Evolutionary conservation across 176 grass and related monocot genomes (phyloP).

Genomic region (Cocos nucifera): DNA sequence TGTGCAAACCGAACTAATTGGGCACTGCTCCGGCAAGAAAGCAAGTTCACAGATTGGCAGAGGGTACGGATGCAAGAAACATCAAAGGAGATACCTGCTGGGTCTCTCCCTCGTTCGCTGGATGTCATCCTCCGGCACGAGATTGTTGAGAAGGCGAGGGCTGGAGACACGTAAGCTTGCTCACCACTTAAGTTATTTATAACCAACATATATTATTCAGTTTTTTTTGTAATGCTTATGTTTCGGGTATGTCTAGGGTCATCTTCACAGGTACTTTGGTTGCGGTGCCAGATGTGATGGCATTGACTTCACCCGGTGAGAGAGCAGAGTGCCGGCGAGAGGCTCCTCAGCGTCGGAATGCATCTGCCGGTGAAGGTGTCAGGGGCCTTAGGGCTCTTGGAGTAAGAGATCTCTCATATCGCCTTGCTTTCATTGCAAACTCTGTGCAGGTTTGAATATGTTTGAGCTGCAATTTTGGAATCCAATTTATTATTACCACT

Average conservation of each 20-base stretch:
- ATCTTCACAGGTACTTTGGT: slow-evolving; percentile 89
- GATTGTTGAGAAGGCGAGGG: slow-evolving; percentile 96
- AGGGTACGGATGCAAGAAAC: slow-evolving; percentile 88
- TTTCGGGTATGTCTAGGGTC: slow-evolving; percentile 32
- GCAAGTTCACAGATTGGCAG: slow-evolving; percentile 98
- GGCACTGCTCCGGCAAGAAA: slow-evolving; percentile 92
- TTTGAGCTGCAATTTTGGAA: slow-evolving; percentile 11
- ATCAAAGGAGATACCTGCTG: slow-evolving; percentile 94
- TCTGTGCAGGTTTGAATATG: slow-evolving; percentile 58
- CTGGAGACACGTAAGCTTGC: slow-evolving; percentile 76
- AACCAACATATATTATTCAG: neutral
- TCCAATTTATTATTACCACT: neutral
- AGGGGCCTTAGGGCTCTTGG: slow-evolving; percentile 83
- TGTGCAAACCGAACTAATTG: slow-evolving; percentile 79
- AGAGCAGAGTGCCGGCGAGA: slow-evolving; percentile 88
- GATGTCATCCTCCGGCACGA: slow-evolving; percentile 94
- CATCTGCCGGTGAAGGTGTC: slow-evolving; percentile 68
- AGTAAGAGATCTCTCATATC: slow-evolving; percentile 93
- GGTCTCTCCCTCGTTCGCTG: slow-evolving; percentile 83
- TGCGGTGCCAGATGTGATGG: slow-evolving; percentile 92
- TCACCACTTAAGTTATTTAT: neutral
- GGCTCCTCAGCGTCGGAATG: slow-evolving; percentile 70
- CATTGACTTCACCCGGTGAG: slow-evolving; percentile 90
- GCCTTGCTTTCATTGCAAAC: slow-evolving; percentile 86
- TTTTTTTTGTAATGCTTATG: no score